phyloP scores from a whole-genome alignment of 2,329 filamentous ascomycete species.

The Paecilomyces formosus region DNA sequence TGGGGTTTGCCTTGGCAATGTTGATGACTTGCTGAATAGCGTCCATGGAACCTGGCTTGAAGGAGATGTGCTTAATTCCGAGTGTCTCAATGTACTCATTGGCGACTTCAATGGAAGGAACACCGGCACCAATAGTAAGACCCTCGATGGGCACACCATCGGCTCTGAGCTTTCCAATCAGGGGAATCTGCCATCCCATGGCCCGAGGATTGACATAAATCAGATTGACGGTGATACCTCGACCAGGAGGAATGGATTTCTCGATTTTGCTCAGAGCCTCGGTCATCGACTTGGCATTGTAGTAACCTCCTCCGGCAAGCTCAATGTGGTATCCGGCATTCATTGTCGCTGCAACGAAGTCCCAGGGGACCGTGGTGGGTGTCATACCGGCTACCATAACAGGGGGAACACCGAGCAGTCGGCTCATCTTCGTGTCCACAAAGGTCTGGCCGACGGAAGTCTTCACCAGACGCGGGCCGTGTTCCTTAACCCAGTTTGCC shows the following conservation, averaged over 20 bases:
- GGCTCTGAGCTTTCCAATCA: conserved; percentile 69
- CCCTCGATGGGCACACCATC: conserved; percentile 89
- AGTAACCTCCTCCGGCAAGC: conserved; percentile 83
- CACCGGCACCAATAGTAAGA: conserved; percentile 85
- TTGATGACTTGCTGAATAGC: conserved; percentile 86
- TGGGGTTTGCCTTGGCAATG: conserved; percentile 87
- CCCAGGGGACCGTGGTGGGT: conserved; percentile 78
- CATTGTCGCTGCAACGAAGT: conserved; percentile 88
- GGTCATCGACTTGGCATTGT: conserved; percentile 73
- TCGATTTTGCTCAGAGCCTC: conserved; percentile 79
- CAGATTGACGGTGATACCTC: conserved; percentile 81
- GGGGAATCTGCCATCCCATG: conserved; percentile 87
- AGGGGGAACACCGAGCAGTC: conserved; percentile 74
- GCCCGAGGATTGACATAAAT: conserved; percentile 86
- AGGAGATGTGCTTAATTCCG: conserved; percentile 84
- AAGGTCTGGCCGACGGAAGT: conserved; percentile 84
- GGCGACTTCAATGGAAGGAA: conserved; percentile 86
- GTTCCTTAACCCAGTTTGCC: conserved; percentile 95
- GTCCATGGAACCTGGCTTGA: conserved; percentile 87
- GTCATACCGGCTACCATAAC: conserved; percentile 94
- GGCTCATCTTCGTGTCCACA: conserved; percentile 94
- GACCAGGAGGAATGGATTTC: conserved; percentile 71
- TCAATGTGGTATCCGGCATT: conserved; percentile 93
- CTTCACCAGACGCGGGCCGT: conserved; percentile 84
- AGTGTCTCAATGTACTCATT: conserved; percentile 91